phyloP scores from a whole-genome alignment of 163 green algal genomes.

The Coccomyxa subellipsoidea region DNA sequence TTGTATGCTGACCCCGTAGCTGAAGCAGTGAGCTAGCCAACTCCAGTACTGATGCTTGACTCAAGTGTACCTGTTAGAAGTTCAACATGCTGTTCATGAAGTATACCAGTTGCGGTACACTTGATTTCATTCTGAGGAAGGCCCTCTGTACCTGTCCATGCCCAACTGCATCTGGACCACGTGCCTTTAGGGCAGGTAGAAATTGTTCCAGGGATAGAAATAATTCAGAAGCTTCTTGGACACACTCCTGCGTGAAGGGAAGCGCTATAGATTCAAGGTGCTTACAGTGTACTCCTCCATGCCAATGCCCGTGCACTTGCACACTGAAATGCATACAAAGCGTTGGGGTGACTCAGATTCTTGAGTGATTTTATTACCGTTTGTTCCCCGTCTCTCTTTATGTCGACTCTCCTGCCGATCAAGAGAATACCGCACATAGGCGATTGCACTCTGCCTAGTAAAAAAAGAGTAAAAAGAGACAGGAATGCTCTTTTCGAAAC shows the following conservation, averaged over 20 bases:
- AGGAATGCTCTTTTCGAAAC: too few relatives aligned
- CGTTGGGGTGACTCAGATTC: too few relatives aligned
- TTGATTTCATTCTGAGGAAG: too few relatives aligned
- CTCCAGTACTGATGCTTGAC: not conserved
- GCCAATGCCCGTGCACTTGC: too few relatives aligned
- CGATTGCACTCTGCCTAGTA: too few relatives aligned
- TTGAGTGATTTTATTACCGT: too few relatives aligned
- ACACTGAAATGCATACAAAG: too few relatives aligned
- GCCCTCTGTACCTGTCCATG: not conserved
- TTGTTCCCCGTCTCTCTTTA: not conserved
- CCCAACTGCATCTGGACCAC: not conserved
- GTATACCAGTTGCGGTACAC: too few relatives aligned
- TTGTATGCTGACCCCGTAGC: constrained; percentile 42
- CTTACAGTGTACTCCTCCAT: too few relatives aligned
- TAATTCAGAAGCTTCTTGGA: not conserved
- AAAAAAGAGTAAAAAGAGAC: too few relatives aligned
- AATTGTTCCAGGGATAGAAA: not conserved
- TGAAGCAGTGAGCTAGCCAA: constrained; percentile 54
- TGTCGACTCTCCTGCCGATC: not conserved
- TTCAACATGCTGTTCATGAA: not conserved
- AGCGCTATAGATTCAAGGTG: not conserved
- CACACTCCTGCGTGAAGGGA: not conserved
- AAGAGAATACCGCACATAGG: not conserved
- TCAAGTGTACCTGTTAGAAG: not conserved
- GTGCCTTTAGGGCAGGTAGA: not conserved